Evolutionary conservation across 169 alveolate species (phyloP), one percentile per base, ranked within the genome.

Genomic region (Plasmodium blacklocki): DNA sequence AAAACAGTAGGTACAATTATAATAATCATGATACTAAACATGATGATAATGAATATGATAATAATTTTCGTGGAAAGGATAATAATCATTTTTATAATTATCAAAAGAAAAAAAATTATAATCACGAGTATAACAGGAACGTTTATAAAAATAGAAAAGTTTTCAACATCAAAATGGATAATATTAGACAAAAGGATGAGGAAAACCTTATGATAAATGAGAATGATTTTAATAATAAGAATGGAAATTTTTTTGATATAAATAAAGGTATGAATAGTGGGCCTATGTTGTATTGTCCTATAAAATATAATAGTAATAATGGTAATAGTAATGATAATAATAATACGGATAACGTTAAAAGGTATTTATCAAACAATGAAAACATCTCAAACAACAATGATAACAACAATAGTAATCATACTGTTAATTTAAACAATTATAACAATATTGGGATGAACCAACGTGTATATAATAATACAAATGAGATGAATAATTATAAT

Each of bases 21-120:
- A 56, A 70, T 54, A 73, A 43, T 11, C 45, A 18, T 23, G 60
- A 7, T 50, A 23, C 26, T 9, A 23, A 80, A 11, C 59, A 14
- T 68, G 43, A 39, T 59, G 32, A 21, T 59, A 74, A 74, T 8
- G 88, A 74, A 58, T 43, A 58, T 23, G 86, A 73, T 54, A 62
- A 74, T 47, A 68, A 12, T 43, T 62, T 26, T 26, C 62, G 63
- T 14, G 23, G 49, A n/a, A 80, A 23, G 62, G 80, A 62, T 3
- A 58, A 19, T 4, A 67, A 49, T 54, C 29, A 62, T 15, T 43
- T 14, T 47, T 49, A 12, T 23, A 56, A 39, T 29, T 58, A 83
- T 14, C 21, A 32, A 64, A 74, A 50, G 49, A 74, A 73, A 56
- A 86, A 86, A 21, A 86, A 86, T 45, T 56, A 8, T 62, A 72